Base-by-base conservation (phyloP, 2,329 filamentous ascomycete genomes). In the Nectriaceae sp. region DNA sequence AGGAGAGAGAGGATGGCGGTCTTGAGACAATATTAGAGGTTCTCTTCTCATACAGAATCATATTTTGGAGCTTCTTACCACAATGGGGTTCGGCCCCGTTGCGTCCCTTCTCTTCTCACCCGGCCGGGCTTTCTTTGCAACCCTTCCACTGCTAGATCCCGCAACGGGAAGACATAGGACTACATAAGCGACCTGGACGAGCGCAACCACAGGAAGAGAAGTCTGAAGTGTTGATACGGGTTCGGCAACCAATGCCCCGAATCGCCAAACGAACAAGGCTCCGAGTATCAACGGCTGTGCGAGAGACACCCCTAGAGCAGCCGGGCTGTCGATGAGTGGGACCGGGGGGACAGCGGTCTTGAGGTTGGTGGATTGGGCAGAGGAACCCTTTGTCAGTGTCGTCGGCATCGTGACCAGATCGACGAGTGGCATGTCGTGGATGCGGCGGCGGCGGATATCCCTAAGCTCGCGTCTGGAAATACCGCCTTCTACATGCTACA, bases 251-350 rank as follows among this genome's bases (percentile, higher is more conserved):
- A 96, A 75, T 16, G 77, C 71, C 29, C 72, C 66, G 69, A 95
- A 93, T 33, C 80, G 80, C 54, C 81, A 64, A 39, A 79, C 76
- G 64, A 87, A 85, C 29, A 87, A 70, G 10, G 77, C 78, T 22
- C 89, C 76, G 22, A 95, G 75, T 11, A 90, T 69, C 21, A 79
- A 69, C 0, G 89, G 86, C 57, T 95, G 88, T 18, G 83, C 68
- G 61, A 89, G 78, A 11, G 85, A 82, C 63, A 87, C 79, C 19
- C 79, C 65, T 49, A 72, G 65, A 10, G 75, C 72, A 38, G 66
- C 55, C 15, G 70, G 62, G 26, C 64, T 70, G 46, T 70, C 61
- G 44, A 73, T 57, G 26, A 70, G 64, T 21, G 67, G 62, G 49
- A 78, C 61, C 3, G 74, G 66, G 18, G 70, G 65, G 16, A 73